Percentiles rank a stretch among this genome's conserved stretches.
phyloP scores from a whole-genome alignment of 208 protist genomes.

The Spongospora subterranea region DNA sequence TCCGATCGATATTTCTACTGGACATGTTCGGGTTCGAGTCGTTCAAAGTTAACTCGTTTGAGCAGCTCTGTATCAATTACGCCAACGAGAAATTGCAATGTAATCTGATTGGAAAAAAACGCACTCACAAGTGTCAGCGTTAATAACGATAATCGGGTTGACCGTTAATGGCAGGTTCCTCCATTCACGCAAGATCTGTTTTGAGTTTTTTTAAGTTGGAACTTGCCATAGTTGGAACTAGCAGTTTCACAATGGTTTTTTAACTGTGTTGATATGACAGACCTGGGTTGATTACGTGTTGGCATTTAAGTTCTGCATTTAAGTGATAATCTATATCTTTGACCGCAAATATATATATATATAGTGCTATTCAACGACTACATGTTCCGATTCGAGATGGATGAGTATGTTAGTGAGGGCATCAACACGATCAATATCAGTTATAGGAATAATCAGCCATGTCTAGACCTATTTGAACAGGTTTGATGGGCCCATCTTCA shows the following conservation, averaged over 20 bases:
- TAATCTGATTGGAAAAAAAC: neutral
- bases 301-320: too few relatives aligned
- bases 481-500: neutral
- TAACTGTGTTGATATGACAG: neutral
- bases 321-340: too few relatives aligned
- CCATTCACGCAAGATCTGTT: too few relatives aligned
- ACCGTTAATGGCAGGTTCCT: too few relatives aligned
- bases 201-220: too few relatives aligned
- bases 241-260: too few relatives aligned
- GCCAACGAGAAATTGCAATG: slow-evolving; percentile 83
- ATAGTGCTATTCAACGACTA: slow-evolving; percentile 53
- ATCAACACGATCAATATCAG: neutral
- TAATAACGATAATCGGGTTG: too few relatives aligned
- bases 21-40: slow-evolving; percentile 84
- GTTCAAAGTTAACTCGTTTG: slow-evolving; percentile 87
- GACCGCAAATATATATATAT: too few relatives aligned
- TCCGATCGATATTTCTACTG: slow-evolving; percentile 72
- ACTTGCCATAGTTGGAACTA: too few relatives aligned
- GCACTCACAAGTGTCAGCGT: too few relatives aligned
- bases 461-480: slow-evolving; percentile 47
- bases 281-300: too few relatives aligned
- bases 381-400: slow-evolving; percentile 39
- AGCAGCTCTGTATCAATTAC: slow-evolving; percentile 94
- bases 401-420: neutral
- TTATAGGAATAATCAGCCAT: slow-evolving; percentile 20